phyloP scores from a whole-genome alignment of 441 rosid genomes.

The Jatropha multifida region DNA sequence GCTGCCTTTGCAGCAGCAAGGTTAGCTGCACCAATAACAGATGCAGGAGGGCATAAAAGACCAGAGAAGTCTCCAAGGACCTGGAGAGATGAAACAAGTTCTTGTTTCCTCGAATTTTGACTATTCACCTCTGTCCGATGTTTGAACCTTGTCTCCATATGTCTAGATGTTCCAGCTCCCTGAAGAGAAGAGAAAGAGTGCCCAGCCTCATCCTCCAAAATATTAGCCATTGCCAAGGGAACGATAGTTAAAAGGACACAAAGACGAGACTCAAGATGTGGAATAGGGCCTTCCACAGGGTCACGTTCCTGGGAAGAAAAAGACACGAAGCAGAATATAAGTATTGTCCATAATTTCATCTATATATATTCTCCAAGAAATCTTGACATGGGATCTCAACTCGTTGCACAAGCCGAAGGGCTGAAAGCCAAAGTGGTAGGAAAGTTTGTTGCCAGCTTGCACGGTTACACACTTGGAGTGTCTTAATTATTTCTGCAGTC shows the following conservation, averaged over 20 bases:
- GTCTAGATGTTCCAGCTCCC: conserved; percentile 25
- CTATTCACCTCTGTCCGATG: conserved; percentile 28
- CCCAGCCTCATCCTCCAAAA: conserved; percentile 39
- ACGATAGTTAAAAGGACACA: conserved; percentile 59
- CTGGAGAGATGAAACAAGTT: conserved; percentile 53
- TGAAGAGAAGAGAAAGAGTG: conserved; percentile 27
- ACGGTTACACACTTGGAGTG: conserved; percentile 48
- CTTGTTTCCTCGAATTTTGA: conserved; percentile 37
- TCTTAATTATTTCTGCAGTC: conserved; percentile 44
- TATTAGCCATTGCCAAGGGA: conserved; percentile 55
- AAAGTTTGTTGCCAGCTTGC: conserved; percentile 80
- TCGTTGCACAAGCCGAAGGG: conserved; percentile 72
- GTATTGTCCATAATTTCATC: conserved; percentile 11
- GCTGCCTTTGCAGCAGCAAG: conserved; percentile 58
- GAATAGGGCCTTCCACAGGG: conserved; percentile 68
- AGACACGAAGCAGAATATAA: conserved; percentile 17
- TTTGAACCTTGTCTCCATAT: conserved; percentile 29
- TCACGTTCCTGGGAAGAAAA: conserved; percentile 47
- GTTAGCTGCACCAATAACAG: conserved; percentile 47
- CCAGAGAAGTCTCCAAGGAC: conserved; percentile 56
- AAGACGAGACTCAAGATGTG: conserved; percentile 66
- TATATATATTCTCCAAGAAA: background rate
- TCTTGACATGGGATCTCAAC: conserved; percentile 40
- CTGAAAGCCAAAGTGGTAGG: conserved; percentile 73
- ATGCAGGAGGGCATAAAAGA: conserved; percentile 55